These are phyloP conservation scores for Podospora australis DNA, from an alignment of 495 filamentous ascomycete genomes.

Conservation along the genomic window DNA sequence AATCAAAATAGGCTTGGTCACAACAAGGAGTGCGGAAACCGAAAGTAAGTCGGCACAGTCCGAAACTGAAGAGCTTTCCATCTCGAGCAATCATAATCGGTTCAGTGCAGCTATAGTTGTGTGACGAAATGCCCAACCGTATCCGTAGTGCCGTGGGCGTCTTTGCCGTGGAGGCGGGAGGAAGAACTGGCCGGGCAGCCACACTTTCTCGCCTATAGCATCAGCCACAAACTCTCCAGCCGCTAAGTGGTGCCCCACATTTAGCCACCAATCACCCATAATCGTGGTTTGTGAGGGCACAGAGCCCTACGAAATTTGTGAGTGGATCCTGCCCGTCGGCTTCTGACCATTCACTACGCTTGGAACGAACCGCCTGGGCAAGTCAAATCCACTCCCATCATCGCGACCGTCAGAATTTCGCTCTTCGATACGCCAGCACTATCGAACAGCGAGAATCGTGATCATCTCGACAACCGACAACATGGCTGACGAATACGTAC, in stretches of 20 bases:
- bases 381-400: conserved; percentile 25
- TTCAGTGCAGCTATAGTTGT: too few species aligned
- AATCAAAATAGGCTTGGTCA: too few species aligned
- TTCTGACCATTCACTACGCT: conserved; percentile 8
- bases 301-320: conserved; percentile 33
- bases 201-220: not conserved
- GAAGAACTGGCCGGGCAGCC: not conserved
- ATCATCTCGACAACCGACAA: conserved; percentile 50
- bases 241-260: not conserved
- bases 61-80: too few species aligned
- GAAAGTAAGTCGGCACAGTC: too few species aligned
- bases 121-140: too few species aligned
- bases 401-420: conserved; percentile 32
- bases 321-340: conserved; percentile 17
- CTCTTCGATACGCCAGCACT: conserved; percentile 33
- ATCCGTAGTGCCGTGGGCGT: too few species aligned
- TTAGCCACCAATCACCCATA: conserved; percentile 18
- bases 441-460: conserved; percentile 33
- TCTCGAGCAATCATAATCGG: too few species aligned
- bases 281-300: conserved; percentile 24
- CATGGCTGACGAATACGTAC: conserved; percentile 96
- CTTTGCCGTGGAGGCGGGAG: not conserved
- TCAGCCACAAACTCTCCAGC: not conserved
- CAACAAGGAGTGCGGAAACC: too few species aligned
- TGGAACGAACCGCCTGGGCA: conserved; percentile 12